These are phyloP conservation scores for Pholiota molesta DNA, from an alignment of 768 basidiomycete species.

Conservation along the genomic window DNA sequence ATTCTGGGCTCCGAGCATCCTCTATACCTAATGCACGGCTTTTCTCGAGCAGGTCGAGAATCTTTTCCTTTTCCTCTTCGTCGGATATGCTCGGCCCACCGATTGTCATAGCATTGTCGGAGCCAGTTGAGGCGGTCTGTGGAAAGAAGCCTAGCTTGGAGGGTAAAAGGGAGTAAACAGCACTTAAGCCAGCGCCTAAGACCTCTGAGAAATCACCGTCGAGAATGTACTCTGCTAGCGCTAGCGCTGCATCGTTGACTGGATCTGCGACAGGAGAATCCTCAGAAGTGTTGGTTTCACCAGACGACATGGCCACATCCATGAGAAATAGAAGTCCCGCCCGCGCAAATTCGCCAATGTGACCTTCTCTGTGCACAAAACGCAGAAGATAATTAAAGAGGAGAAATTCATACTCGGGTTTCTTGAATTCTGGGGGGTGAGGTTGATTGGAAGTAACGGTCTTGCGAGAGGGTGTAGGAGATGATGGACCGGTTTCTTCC, in stretches of 20 bases:
- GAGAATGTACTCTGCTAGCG: constrained; percentile 90
- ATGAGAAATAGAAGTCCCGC: constrained; percentile 92
- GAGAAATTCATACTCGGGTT: constrained; percentile 92
- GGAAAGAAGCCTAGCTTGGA: constrained; percentile 78
- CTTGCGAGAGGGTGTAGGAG: constrained; percentile 63
- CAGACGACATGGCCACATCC: constrained; percentile 94
- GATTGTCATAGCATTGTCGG: constrained; percentile 67
- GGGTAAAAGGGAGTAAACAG: constrained; percentile 90
- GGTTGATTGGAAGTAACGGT: constrained; percentile 54
- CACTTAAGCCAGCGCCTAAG: constrained; percentile 88
- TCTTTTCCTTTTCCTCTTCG: constrained; percentile 56
- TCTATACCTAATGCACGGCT: constrained; percentile 70
- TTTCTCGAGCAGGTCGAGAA: constrained; percentile 51
- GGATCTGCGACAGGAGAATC: constrained; percentile 53
- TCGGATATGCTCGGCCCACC: constrained; percentile 62
- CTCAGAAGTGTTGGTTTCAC: constrained; percentile 48
- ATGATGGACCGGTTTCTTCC: constrained; percentile 35
- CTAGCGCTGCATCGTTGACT: constrained; percentile 81
- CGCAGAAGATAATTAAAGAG: constrained; percentile 95
- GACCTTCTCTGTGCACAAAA: constrained; percentile 92
- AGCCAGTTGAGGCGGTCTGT: constrained; percentile 38
- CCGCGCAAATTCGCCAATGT: constrained; percentile 91
- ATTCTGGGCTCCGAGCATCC: constrained; percentile 72
- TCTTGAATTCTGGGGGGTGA: constrained; percentile 38
- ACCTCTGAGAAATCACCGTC: constrained; percentile 99